phyloP scores from a whole-genome alignment of 371 early-diverging fungal genomes.

The Funneliformis caledonium region DNA sequence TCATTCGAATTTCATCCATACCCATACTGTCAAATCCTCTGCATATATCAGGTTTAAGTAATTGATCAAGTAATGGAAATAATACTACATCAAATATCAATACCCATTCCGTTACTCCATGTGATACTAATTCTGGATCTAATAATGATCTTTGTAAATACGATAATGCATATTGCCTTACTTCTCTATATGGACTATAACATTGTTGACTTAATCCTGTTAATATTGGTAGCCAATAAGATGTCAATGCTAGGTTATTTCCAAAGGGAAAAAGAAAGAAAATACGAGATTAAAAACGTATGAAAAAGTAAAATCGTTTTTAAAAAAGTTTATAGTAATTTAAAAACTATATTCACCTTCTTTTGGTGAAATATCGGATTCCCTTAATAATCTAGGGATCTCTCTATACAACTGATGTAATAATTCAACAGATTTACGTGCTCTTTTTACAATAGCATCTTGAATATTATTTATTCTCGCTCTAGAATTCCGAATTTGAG shows the following conservation, averaged over 20 bases:
- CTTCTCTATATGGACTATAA: conserved; percentile 66
- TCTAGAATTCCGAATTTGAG: conserved; percentile 21
- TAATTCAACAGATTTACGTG: conserved; percentile 64
- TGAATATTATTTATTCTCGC: conserved; percentile 37
- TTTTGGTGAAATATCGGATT: conserved; percentile 52
- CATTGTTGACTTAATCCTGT: conserved; percentile 70
- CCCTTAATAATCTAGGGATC: conserved; percentile 59
- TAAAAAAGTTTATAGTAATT: conserved; percentile 6
- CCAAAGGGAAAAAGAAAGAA: not conserved
- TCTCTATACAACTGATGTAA: conserved; percentile 60
- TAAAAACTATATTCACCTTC: conserved; percentile 46
- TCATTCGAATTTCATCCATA: conserved; percentile 62
- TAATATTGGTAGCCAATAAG: conserved; percentile 73
- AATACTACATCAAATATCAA: conserved; percentile 71
- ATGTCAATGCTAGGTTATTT: conserved; percentile 58
- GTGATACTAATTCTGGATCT: conserved; percentile 49
- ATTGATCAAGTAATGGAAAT: conserved; percentile 69
- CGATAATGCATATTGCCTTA: conserved; percentile 67
- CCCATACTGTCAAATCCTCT: conserved; percentile 52
- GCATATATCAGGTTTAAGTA: conserved; percentile 64
- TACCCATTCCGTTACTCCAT: conserved; percentile 52
- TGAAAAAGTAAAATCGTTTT: not conserved
- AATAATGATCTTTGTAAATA: conserved; percentile 59
- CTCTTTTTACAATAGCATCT: conserved; percentile 60
- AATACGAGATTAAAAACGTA: not conserved